Evolutionary conservation across 129 eudicot species (phyloP).

Genomic region (Sambucus nigra): DNA sequence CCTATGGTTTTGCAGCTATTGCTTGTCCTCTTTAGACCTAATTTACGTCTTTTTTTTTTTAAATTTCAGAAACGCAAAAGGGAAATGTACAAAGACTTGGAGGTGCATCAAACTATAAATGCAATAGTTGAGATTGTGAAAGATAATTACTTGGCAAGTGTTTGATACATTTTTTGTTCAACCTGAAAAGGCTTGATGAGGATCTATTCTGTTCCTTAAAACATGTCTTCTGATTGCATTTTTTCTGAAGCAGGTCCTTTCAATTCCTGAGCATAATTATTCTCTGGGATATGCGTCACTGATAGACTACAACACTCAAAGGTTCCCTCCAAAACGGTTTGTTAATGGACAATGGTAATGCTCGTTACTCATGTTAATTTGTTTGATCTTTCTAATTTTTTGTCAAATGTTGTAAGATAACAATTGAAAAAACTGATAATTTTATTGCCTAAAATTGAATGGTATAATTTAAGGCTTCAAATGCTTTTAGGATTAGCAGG

Average conservation of each 20-base stretch:
- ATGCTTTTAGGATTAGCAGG: too few relatives aligned
- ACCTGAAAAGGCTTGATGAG: background rate
- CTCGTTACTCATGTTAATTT: background rate
- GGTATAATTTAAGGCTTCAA: too few relatives aligned
- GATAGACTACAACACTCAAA: constrained; percentile 82
- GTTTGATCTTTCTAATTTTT: background rate
- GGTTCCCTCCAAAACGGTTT: constrained; percentile 41
- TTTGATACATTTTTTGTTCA: background rate
- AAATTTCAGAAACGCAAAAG: constrained; percentile 82
- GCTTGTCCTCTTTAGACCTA: background rate
- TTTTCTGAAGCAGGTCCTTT: constrained; percentile 52
- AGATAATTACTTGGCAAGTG: constrained; percentile 72
- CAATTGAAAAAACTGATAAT: too few relatives aligned
- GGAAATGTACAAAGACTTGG: constrained; percentile 55
- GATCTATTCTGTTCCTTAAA: background rate
- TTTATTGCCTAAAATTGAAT: too few relatives aligned
- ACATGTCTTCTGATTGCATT: constrained; percentile 6
- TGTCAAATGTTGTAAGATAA: too few relatives aligned
- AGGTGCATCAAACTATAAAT: constrained; percentile 61
- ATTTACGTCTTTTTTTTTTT: constrained; percentile 12
- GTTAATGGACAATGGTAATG: constrained; percentile 57
- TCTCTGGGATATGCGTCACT: constrained; percentile 78
- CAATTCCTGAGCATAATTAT: constrained; percentile 49
- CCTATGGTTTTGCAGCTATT: background rate
- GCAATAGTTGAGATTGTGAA: constrained; percentile 79